These are phyloP conservation scores for Ceratonia siliqua DNA, from an alignment of 306 rosid genomes.

Conservation along the genomic window DNA sequence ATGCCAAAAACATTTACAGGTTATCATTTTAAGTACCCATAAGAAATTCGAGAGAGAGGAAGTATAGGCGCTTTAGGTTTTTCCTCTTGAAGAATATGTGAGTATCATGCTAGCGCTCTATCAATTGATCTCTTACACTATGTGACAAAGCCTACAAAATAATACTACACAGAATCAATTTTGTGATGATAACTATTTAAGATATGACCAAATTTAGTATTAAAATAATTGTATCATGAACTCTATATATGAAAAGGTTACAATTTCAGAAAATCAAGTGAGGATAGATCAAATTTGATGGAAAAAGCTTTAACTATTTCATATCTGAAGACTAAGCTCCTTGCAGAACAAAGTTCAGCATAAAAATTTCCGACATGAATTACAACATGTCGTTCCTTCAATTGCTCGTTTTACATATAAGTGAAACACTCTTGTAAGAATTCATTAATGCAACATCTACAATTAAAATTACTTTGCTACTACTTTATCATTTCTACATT, in stretches of 20 bases:
- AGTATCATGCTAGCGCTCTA: conserved; percentile 72
- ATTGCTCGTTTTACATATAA: neutral
- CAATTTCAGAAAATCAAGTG: conserved; percentile 3
- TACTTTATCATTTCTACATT: conserved; percentile 7
- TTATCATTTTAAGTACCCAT: conserved; percentile 59
- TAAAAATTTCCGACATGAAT: conserved; percentile 3
- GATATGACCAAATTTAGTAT: conserved; percentile 10
- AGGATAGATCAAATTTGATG: conserved; percentile 21
- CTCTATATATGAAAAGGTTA: neutral
- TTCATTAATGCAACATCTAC: neutral
- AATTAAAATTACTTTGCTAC: conserved; percentile 18
- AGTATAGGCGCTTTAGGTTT: conserved; percentile 73
- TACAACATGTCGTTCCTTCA: conserved; percentile 19
- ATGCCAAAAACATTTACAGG: conserved; percentile 24
- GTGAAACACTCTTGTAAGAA: neutral
- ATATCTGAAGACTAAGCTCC: conserved; percentile 10
- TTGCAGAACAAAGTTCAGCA: conserved; percentile 4
- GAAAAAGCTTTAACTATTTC: conserved; percentile 16
- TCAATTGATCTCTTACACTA: conserved; percentile 70
- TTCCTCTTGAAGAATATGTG: conserved; percentile 66
- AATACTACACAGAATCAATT: conserved; percentile 29
- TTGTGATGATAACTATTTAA: conserved; percentile 29
- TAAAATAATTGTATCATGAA: conserved; percentile 7
- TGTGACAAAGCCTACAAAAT: conserved; percentile 67
- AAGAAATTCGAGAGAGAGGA: conserved; percentile 80